These are phyloP conservation scores for Leucosporidium creatinivorum DNA, from an alignment of 768 basidiomycete genomes.

Conservation along the genomic window DNA sequence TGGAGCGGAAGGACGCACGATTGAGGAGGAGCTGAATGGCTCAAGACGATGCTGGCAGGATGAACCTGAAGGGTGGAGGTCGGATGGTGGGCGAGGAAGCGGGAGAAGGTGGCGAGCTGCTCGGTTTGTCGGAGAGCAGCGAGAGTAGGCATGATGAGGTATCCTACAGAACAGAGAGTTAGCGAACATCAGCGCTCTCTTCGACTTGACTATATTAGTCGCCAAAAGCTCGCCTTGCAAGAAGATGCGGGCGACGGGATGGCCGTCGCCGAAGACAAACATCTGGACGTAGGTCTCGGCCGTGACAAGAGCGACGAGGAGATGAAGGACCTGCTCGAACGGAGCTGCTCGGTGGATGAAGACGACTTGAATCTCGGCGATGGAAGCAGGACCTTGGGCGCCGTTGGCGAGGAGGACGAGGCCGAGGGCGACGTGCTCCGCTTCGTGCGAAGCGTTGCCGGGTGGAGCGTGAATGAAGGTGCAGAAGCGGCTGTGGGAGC, in stretches of 20 bases:
- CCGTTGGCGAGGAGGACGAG: slow-evolving; percentile 11
- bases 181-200: not conserved
- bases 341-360: slow-evolving; percentile 18
- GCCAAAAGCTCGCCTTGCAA: slow-evolving; percentile 9
- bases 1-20: too few relatives aligned
- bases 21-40: not conserved
- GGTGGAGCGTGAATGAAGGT: slow-evolving; percentile 10
- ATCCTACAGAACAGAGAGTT: slow-evolving; percentile 2
- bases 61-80: slow-evolving; percentile 1
- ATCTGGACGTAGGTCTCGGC: slow-evolving; percentile 12
- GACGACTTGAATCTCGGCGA: slow-evolving; percentile 12
- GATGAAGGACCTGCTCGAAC: not conserved
- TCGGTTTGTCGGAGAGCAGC: not conserved
- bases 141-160: not conserved
- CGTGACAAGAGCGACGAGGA: too few relatives aligned
- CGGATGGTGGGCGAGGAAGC: not conserved
- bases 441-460: not conserved
- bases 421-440: slow-evolving; percentile 16
- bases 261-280: slow-evolving; percentile 9
- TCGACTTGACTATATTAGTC: too few relatives aligned
- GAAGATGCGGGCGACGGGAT: slow-evolving; percentile 7
- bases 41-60: slow-evolving; percentile 4
- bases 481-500: slow-evolving; percentile 4
- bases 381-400: slow-evolving; percentile 6
- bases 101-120: slow-evolving; percentile 6